Base-by-base conservation (phyloP, 139 green algal genomes). In the Pleodorina starrii region DNA sequence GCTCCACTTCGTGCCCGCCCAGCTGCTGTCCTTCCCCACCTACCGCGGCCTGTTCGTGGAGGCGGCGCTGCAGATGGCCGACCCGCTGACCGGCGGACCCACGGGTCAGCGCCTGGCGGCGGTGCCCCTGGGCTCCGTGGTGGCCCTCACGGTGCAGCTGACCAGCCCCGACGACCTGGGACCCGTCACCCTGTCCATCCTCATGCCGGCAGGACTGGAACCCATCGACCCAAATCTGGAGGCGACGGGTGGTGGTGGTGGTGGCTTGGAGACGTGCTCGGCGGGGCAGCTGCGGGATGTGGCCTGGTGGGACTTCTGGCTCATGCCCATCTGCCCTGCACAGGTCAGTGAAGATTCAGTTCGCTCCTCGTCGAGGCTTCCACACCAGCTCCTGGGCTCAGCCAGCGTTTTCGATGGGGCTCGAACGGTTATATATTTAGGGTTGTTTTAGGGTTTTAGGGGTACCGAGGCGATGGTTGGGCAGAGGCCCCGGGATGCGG, bases 11-110 rank as follows among this genome's bases (percentile, higher is more conserved):
- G 92, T 94, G 5, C 94, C 95, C 5, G 68, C 68, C 14, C 48
- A 81, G 32, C 80, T 96, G 72, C 87, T 94, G 71, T 14, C 75
- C 2, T 95, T 93, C 87, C 94, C 95, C 23, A 90, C 84, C 29
- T 97, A 95, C 91, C 91, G 93, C 12, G 94, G 95, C 14, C 75
- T 97, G 11, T 95, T 91, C 82, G 90, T 97, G 48, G 85, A 95
- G 86, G 14, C 86, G 0, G 77, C 68, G 17, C 54, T 96, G 32
- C 91, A 92, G 81, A 27, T 83, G 66, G 77, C 90, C 7, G 88
- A 93, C 80, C 75, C 75, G 12, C 23, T 78, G 23, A 82, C 87
- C 10, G 79, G 87, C 68, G 50, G 29, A 75, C 74, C 83, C 63
- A 89, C 36, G 59, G 92, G 93, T 16, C 68, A 85, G 25, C 60